Conservation (phyloP, 2,329 filamentous ascomycete genomes). For the Nemania serpens region DNA sequence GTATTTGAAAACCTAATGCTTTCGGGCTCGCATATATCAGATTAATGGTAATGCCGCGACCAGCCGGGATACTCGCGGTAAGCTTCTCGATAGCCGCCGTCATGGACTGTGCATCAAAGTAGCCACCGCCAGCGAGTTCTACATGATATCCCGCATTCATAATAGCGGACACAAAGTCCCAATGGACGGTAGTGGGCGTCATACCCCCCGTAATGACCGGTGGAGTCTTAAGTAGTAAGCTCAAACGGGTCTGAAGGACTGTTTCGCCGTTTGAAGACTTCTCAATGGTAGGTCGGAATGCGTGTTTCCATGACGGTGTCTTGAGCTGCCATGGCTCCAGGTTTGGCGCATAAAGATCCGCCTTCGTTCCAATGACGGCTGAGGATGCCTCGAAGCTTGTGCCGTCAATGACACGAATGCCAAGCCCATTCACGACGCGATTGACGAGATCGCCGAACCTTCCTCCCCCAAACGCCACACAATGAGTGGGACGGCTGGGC, state of each 20-base stretch:
- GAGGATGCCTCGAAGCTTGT: constrained; percentile 15
- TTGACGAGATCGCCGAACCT: constrained; percentile 24
- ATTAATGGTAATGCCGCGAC: constrained; percentile 87
- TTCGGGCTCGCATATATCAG: constrained; percentile 89
- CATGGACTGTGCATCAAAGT: constrained; percentile 82
- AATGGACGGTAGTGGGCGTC: constrained; percentile 87
- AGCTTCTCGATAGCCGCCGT: constrained; percentile 84
- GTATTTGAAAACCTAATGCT: constrained; percentile 91
- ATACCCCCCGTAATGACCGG: constrained; percentile 91
- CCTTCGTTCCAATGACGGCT: constrained; percentile 92
- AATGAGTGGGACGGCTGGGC: neutral
- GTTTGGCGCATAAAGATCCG: constrained; percentile 94
- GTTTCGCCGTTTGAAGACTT: neutral
- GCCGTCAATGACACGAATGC: constrained; percentile 28
- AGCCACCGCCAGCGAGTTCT: constrained; percentile 86
- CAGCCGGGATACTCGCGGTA: constrained; percentile 79
- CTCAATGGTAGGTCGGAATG: neutral
- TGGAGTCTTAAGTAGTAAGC: constrained; percentile 78
- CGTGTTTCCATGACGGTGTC: neutral
- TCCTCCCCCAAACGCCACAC: constrained; percentile 11
- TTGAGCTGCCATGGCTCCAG: constrained; percentile 47
- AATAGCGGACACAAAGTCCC: constrained; percentile 88
- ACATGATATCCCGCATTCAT: constrained; percentile 95
- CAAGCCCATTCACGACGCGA: constrained; percentile 21
- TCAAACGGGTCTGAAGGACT: constrained; percentile 91